Conservation (phyloP, 2,329 filamentous ascomycete species). For the Chrysoporthe austroafricana region DNA sequence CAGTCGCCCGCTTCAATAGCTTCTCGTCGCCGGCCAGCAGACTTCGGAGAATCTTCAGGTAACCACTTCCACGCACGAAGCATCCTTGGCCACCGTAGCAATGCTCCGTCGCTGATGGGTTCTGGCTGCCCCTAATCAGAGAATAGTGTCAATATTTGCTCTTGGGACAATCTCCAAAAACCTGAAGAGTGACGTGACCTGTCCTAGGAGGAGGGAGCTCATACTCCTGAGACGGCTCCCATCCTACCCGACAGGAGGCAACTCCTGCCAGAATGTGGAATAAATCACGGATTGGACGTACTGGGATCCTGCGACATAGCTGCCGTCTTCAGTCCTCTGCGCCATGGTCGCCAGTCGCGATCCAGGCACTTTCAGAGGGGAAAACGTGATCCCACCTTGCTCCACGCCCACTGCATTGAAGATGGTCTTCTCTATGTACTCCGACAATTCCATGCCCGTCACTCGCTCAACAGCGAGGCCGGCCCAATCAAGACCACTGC, state of each 20-base stretch:
- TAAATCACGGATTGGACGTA: background rate
- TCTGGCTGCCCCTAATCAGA: slow-evolving; percentile 31
- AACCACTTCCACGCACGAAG: slow-evolving; percentile 44
- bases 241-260: background rate
- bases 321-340: slow-evolving; percentile 41
- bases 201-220: no score
- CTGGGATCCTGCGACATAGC: slow-evolving; percentile 41
- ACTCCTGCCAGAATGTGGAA: background rate
- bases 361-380: slow-evolving; percentile 40
- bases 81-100: slow-evolving; percentile 52
- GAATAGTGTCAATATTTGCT: background rate
- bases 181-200: no score
- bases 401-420: slow-evolving; percentile 48
- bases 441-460: slow-evolving; percentile 46
- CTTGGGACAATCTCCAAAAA: background rate
- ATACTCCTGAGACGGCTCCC: background rate
- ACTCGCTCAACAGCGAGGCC: slow-evolving; percentile 42
- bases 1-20: slow-evolving; percentile 47
- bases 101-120: slow-evolving; percentile 39
- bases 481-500: slow-evolving; percentile 48
- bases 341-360: slow-evolving; percentile 45
- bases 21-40: slow-evolving; percentile 53
- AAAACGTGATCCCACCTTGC: slow-evolving; percentile 45
- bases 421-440: slow-evolving; percentile 47
- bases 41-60: slow-evolving; percentile 49